A percentile compares a stretch with the other conserved stretches of the same genome.
Conservation (phyloP, 208 protist species). For the Crithidia sp. region DNA sequence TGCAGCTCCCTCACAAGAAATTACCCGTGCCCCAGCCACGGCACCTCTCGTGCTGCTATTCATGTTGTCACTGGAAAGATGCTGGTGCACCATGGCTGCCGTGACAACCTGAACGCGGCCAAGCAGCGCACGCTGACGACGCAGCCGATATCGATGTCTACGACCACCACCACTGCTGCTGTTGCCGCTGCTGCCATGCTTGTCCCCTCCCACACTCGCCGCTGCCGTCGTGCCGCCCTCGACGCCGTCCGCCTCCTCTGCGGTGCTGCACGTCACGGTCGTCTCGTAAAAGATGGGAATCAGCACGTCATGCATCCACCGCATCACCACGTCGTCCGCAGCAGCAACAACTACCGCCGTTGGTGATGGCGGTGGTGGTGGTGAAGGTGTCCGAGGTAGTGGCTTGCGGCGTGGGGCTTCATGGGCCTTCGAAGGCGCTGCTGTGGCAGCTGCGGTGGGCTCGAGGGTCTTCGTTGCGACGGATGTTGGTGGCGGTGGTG, state of each 20-base stretch:
- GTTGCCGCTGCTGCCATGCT: neutral
- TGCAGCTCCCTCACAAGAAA: neutral
- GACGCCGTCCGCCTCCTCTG: neutral
- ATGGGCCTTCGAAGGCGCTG: no score
- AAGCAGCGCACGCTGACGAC: conserved; percentile 33
- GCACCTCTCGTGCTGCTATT: neutral
- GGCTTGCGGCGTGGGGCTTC: neutral
- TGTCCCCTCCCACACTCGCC: neutral
- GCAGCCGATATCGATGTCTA: conserved; percentile 17
- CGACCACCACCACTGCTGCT: neutral
- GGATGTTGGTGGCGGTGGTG: neutral
- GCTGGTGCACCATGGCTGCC: conserved; percentile 19
- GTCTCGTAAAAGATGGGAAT: conserved; percentile 45
- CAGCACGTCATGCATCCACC: conserved; percentile 42
- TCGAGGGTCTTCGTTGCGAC: neutral
- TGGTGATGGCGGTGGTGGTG: neutral
- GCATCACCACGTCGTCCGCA: conserved; percentile 17
- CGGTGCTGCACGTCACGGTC: conserved; percentile 24
- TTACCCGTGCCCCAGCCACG: neutral
- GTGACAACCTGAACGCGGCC: conserved; percentile 37
- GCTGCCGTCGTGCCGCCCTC: neutral
- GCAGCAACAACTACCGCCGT: neutral
- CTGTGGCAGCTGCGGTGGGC: neutral
- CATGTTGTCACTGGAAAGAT: neutral
- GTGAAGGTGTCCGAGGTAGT: neutral